Evolutionary conservation across 768 basidiomycete genomes (phyloP).

Genomic region (Leccinum truebloodii): DNA sequence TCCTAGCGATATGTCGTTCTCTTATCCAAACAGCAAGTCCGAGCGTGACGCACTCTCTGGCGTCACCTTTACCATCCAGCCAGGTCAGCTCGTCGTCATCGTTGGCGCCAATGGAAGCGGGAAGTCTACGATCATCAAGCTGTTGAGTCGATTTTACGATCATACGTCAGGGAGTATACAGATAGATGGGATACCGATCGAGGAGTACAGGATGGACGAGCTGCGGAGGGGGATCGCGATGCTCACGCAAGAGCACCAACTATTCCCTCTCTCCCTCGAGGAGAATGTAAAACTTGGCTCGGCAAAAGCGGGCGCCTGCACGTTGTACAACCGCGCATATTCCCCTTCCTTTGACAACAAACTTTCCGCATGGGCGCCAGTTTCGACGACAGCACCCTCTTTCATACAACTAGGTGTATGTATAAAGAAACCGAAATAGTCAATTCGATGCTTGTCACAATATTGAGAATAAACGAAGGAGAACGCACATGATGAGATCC

Average conservation of each 20-base stretch:
- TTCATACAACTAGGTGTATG: constrained; percentile 32
- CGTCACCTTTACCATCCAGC: constrained; percentile 31
- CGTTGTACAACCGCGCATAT: constrained; percentile 35
- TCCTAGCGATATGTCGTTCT: constrained; percentile 51
- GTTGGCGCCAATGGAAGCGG: constrained; percentile 39
- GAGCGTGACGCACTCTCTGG: constrained; percentile 24
- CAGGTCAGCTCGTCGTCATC: constrained; percentile 36
- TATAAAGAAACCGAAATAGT: not conserved
- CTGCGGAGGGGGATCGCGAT: constrained; percentile 43
- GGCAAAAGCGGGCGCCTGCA: constrained; percentile 26
- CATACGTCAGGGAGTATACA: constrained; percentile 39
- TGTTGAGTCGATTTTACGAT: constrained; percentile 38
- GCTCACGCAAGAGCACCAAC: constrained; percentile 41
- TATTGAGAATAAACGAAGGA: not conserved
- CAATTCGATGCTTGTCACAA: not conserved
- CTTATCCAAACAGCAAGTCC: constrained; percentile 45
- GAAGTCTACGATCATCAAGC: constrained; percentile 41
- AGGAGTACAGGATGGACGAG: constrained; percentile 31
- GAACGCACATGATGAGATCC: constrained; percentile 38
- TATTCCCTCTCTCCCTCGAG: constrained; percentile 40
- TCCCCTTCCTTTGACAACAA: constrained; percentile 32
- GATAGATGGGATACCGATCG: constrained; percentile 38
- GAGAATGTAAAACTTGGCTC: constrained; percentile 46
- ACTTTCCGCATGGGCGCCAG: constrained; percentile 37
- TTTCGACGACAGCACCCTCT: constrained; percentile 33